These are phyloP conservation scores for Conticribra guillardii DNA, from an alignment of 108 stramenopile genomes.

Conservation along the genomic window DNA sequence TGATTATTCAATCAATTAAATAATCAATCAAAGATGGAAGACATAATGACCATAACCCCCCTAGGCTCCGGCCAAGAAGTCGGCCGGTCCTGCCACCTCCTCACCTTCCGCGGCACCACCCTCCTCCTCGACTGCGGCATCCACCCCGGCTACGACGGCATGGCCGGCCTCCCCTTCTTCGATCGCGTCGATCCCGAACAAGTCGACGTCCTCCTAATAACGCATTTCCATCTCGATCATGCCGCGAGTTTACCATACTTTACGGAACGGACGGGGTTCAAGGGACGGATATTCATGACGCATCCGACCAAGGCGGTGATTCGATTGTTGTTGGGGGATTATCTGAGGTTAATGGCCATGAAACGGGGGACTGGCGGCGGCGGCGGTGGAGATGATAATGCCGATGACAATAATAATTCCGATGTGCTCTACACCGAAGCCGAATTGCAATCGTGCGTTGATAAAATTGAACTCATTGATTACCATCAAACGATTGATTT, in stretches of 20 bases:
- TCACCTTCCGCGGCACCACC: conserved; percentile 93
- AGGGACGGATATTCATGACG: conserved; percentile 96
- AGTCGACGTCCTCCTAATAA: conserved; percentile 90
- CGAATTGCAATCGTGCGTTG: conserved; percentile 90
- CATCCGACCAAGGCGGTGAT: conserved; percentile 98
- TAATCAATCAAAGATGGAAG: conserved; percentile 67
- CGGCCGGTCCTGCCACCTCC: conserved; percentile 96
- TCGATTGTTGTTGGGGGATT: conserved; percentile 92
- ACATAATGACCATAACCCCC: conserved; percentile 85
- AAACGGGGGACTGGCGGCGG: conserved; percentile 41
- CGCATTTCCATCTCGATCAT: conserved; percentile 99
- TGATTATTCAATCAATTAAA: too few species aligned
- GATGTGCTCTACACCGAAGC: conserved; percentile 92
- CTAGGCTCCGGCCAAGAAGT: conserved; percentile 96
- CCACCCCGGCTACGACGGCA: conserved; percentile 96
- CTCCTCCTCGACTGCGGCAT: conserved; percentile 98
- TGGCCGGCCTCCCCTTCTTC: conserved; percentile 89
- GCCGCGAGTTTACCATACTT: conserved; percentile 96
- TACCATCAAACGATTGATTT: conserved; percentile 93
- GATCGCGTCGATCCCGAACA: conserved; percentile 86
- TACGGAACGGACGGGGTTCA: conserved; percentile 96
- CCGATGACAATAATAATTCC: conserved; percentile 84
- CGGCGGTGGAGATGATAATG: conserved; percentile 22
- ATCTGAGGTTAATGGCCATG: conserved; percentile 83
- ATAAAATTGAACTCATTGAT: conserved; percentile 96